Evolutionary conservation across 352 stramenopile species (phyloP), one percentile per base, ranked within the genome.

Genomic region (Pythium periplocum): DNA sequence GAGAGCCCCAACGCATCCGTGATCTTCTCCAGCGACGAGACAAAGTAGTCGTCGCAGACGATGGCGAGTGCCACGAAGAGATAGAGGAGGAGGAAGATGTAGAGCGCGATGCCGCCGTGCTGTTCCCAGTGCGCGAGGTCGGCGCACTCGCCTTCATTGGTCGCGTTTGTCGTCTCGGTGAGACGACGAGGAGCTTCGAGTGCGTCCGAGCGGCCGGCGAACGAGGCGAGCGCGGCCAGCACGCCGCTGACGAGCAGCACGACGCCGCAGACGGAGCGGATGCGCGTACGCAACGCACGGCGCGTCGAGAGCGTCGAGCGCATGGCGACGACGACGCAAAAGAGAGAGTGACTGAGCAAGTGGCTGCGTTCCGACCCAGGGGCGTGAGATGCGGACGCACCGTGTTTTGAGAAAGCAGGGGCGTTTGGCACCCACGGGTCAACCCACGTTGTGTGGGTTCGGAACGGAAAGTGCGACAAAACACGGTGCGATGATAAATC

Each of bases 11-110:
- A 45, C 2, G 53, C 55, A n/a, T 85, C 78, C 3, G 80, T 81
- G 49, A 95, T 82, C 45, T 74, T 76, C 57, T 96, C 85, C 17
- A 96, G 69, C 35, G 85, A 52, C 9, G 81, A 75, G 35, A 91
- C 83, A 35, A 96, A 88, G 66, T 94, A 95, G 65, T 96, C 86
- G 64, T 96, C 86, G 51, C 75, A 90, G 39, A 96, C 86, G 68
- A 96, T 86, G 44, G 86, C 86, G 44, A 96, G 81, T 42, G 80
- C 79, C 34, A 95, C 71, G 61, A 96, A 96, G 47, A 85, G 68
- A 56, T 90, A 90, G 37, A 87, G 64, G 39, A 93, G 67, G 12
- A 61, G 61, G 31, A 71, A 61, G 34, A 90, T 62, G 61, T 93
- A 87, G 30, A 86, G 43, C 31, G 75, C 62, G 37, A 91, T 74